Conservation (phyloP, 768 basidiomycete genomes). For the Tremella mesenterica region DNA sequence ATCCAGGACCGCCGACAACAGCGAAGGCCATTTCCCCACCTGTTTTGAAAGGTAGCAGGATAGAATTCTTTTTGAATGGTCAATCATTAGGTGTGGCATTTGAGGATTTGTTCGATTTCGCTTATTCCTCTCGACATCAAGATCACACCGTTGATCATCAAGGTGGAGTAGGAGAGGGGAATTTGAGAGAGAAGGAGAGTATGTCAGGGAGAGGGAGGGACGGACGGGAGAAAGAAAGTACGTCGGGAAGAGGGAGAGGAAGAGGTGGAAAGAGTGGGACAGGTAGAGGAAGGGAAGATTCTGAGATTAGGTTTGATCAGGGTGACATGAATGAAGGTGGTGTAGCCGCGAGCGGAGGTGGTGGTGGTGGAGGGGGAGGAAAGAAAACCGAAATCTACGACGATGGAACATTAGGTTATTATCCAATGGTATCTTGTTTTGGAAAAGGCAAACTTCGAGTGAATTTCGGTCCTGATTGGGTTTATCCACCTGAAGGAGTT, state of each 20-base stretch:
- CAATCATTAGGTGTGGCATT: constrained; percentile 74
- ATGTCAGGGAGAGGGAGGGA: no score
- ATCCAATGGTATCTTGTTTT: constrained; percentile 87
- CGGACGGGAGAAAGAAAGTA: constrained; percentile 19
- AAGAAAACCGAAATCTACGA: constrained; percentile 71
- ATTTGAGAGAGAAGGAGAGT: constrained; percentile 60
- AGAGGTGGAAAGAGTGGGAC: no score
- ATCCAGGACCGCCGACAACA: no score
- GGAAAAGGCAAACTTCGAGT: constrained; percentile 74
- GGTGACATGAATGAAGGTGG: no score
- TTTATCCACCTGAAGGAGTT: constrained; percentile 23
- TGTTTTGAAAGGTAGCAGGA: constrained; percentile 22
- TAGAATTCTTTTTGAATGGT: constrained; percentile 90
- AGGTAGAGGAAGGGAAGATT: constrained; percentile 48
- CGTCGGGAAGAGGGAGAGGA: constrained; percentile 44
- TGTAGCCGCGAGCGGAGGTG: no score
- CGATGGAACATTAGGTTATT: constrained; percentile 91
- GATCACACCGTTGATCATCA: constrained; percentile 46
- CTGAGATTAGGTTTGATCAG: constrained; percentile 54
- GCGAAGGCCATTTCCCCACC: constrained; percentile 1
- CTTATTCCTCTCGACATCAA: constrained; percentile 63
- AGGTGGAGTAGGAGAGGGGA: constrained; percentile 8
- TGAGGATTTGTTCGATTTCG: constrained; percentile 77
- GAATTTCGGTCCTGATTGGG: constrained; percentile 77
- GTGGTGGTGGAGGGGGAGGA: no score